phyloP scores from a whole-genome alignment of 2,329 filamentous ascomycete genomes.

The Aspergillus pseudoglaucus region DNA sequence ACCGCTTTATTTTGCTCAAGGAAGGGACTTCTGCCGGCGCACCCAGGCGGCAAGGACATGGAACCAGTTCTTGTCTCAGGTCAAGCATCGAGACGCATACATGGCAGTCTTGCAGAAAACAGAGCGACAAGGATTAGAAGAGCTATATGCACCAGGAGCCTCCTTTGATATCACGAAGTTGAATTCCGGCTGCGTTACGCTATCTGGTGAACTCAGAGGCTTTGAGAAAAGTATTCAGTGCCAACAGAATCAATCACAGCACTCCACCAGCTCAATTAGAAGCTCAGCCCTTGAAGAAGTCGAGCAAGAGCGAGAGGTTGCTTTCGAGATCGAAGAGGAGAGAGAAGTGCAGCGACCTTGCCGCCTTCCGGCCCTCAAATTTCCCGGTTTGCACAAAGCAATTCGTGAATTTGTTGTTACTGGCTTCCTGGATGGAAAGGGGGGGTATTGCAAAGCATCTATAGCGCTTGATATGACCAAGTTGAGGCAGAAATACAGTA shows the following conservation, averaged over 20 bases:
- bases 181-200: slow-evolving; percentile 5
- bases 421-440: background rate
- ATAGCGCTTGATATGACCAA: slow-evolving; percentile 5
- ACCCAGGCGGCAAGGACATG: slow-evolving; percentile 44
- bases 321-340: slow-evolving; percentile 53
- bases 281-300: slow-evolving; percentile 54
- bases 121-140: slow-evolving; percentile 52
- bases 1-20: slow-evolving; percentile 54
- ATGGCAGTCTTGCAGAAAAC: slow-evolving; percentile 43
- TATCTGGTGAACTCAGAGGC: slow-evolving; percentile 21
- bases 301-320: slow-evolving; percentile 53
- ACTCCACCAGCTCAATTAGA: slow-evolving; percentile 30
- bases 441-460: slow-evolving; percentile 3
- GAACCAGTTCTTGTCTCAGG: slow-evolving; percentile 34
- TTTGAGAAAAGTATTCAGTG: slow-evolving; percentile 31
- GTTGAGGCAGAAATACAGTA: slow-evolving; percentile 6
- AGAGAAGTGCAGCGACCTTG: slow-evolving; percentile 48
- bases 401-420: slow-evolving; percentile 24
- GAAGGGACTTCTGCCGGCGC: slow-evolving; percentile 54
- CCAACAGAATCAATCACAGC: slow-evolving; percentile 28
- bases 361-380: slow-evolving; percentile 34
- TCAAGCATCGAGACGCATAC: slow-evolving; percentile 33
- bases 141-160: slow-evolving; percentile 48
- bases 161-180: background rate
- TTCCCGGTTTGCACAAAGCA: slow-evolving; percentile 43